Conservation (phyloP, 331 rosid genomes). For the Rosa hybrid region DNA sequence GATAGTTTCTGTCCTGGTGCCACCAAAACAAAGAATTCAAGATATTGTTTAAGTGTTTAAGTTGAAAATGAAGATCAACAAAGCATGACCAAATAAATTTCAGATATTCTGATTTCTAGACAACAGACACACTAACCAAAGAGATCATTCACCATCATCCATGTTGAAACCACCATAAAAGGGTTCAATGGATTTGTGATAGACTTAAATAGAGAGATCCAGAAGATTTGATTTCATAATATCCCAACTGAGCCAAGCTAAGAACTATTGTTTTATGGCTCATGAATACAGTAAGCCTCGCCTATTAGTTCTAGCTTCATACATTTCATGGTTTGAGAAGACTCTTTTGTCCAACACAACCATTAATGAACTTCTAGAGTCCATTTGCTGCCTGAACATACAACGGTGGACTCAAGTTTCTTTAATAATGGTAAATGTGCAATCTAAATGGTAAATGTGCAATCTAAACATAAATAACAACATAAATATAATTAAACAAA, state of each 20-base stretch:
- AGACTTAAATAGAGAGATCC: neutral
- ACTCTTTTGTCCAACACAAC: neutral
- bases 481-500: neutral
- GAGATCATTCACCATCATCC: neutral
- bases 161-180: neutral
- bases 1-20: slow-evolving; percentile 80
- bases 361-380: neutral
- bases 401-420: neutral
- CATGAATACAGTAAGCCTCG: neutral
- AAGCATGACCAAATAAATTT: neutral
- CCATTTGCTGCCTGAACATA: neutral
- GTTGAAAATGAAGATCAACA: neutral
- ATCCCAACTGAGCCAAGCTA: neutral
- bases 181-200: neutral
- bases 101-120: neutral
- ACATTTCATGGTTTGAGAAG: neutral
- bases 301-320: neutral
- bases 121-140: neutral
- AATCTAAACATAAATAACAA: neutral
- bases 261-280: neutral
- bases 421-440: neutral
- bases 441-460: neutral
- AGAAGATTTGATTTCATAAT: neutral
- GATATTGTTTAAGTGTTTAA: neutral
- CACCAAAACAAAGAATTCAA: slow-evolving; percentile 25